phyloP scores from a whole-genome alignment of 1,284 basidiomycete genomes.

The Melampsora abietis-canadensis region DNA sequence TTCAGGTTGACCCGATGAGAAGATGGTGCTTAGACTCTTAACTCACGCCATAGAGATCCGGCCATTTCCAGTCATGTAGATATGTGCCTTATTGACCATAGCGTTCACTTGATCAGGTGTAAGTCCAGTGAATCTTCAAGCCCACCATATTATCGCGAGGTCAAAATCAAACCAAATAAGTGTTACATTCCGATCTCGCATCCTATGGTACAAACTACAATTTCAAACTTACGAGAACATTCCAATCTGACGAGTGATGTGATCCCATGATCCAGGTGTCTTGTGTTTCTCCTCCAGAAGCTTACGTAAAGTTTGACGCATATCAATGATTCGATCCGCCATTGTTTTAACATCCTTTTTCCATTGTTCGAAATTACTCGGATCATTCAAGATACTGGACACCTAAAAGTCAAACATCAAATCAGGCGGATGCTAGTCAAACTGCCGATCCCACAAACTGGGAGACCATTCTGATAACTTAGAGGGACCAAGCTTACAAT shows the following conservation, averaged over 20 bases:
- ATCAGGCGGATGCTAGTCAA: constrained; percentile 4
- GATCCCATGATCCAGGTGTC: constrained; percentile 80
- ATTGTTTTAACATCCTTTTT: constrained; percentile 84
- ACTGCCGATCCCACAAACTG: neutral
- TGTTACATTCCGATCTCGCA: neutral
- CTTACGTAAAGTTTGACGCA: constrained; percentile 75
- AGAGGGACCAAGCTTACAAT: constrained; percentile 60
- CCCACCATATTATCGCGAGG: neutral
- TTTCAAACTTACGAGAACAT: constrained; percentile 69
- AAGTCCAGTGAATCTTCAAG: constrained; percentile 72
- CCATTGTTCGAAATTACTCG: constrained; percentile 76
- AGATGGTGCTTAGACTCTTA: constrained; percentile 2
- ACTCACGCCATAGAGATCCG: constrained; percentile 50
- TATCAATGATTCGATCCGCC: constrained; percentile 84
- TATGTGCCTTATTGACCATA: constrained; percentile 72
- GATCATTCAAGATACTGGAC: constrained; percentile 71
- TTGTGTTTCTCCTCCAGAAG: constrained; percentile 76
- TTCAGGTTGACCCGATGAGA: neutral
- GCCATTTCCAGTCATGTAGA: constrained; percentile 71
- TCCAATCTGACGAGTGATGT: constrained; percentile 84
- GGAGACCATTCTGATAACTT: neutral
- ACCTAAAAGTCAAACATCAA: constrained; percentile 57
- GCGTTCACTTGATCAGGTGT: constrained; percentile 66
- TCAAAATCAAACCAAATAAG: constrained; percentile 45
- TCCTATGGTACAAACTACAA: neutral